Percentiles rank a stretch among this genome's conserved stretches.
Conservation (phyloP, 1,139 yeast species). For the Protomyces inouyei region DNA sequence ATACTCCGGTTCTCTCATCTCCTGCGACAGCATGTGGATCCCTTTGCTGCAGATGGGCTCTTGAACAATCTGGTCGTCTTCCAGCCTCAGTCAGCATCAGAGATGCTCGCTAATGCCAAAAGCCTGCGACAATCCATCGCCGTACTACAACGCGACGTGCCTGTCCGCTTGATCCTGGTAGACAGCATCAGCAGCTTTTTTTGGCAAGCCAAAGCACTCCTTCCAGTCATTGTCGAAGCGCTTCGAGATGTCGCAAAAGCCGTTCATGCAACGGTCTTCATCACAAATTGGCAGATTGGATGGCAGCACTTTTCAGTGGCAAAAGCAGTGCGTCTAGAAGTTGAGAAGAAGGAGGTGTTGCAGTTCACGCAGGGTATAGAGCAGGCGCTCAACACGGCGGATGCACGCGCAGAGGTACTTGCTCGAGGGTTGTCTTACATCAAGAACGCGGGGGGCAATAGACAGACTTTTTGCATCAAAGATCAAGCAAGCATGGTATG, state of each 20-base stretch:
- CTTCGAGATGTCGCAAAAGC: not conserved
- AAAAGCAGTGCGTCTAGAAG: conserved; percentile 2
- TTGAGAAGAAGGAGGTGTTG: conserved; percentile 15
- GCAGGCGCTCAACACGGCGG: conserved; percentile 11
- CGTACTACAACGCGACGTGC: not conserved
- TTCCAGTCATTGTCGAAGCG: not conserved
- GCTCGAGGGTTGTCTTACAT: conserved; percentile 7
- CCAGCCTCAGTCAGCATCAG: conserved; percentile 18
- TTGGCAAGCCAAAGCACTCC: conserved; percentile 19
- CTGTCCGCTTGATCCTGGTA: conserved; percentile 16
- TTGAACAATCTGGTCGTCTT: conserved; percentile 12
- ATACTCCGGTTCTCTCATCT: conserved; percentile 12
- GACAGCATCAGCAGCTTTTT: conserved; percentile 25
- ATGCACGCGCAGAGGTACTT: conserved; percentile 8
- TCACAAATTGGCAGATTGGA: conserved; percentile 21
- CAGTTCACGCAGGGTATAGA: conserved; percentile 23
- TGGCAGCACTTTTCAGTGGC: conserved; percentile 9
- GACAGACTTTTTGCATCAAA: not conserved
- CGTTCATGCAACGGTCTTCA: conserved; percentile 5
- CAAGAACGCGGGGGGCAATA: not conserved
- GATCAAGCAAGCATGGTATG: not conserved
- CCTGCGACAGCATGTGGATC: not conserved
- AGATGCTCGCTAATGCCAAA: conserved; percentile 13
- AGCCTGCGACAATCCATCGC: not conserved
- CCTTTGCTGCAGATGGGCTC: not conserved